phyloP scores from a whole-genome alignment of 2,329 filamentous ascomycete species.

The Colletotrichum paranaense region DNA sequence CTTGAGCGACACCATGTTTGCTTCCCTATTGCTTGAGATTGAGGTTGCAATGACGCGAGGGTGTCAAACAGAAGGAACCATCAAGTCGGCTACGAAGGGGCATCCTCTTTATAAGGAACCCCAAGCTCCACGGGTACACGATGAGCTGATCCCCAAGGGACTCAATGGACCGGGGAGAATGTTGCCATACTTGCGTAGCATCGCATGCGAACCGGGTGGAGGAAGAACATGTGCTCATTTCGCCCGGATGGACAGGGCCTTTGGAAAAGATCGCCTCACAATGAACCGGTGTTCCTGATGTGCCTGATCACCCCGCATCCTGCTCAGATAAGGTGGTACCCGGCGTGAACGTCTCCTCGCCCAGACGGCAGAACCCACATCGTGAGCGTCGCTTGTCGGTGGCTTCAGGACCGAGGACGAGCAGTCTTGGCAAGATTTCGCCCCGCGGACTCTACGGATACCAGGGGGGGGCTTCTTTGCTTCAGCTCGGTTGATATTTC shows the following conservation, averaged over 20 bases:
- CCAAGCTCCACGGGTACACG: background rate
- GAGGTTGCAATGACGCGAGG: constrained; percentile 24
- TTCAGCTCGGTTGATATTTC: constrained; percentile 17
- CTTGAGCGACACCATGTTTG: constrained; percentile 33
- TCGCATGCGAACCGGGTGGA: background rate
- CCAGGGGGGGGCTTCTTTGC: background rate
- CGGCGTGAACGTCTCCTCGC: background rate
- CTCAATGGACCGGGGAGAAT: background rate
- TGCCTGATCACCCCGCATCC: constrained; percentile 4
- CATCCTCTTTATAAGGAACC: constrained; percentile 4
- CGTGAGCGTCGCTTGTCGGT: constrained; percentile 29
- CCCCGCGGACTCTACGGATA: background rate
- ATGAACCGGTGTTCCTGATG: background rate
- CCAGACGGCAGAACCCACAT: constrained; percentile 11
- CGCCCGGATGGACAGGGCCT: background rate
- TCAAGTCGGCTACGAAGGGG: background rate
- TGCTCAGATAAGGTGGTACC: background rate
- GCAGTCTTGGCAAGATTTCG: background rate
- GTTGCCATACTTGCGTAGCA: background rate
- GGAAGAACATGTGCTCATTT: background rate
- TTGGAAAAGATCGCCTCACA: background rate
- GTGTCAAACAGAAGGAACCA: background rate
- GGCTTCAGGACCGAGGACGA: constrained; percentile 26
- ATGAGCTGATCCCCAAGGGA: background rate
- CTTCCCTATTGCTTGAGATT: constrained; percentile 13